Conservation (phyloP, 768 basidiomycete genomes). For the Rossbeevera mucosa region DNA sequence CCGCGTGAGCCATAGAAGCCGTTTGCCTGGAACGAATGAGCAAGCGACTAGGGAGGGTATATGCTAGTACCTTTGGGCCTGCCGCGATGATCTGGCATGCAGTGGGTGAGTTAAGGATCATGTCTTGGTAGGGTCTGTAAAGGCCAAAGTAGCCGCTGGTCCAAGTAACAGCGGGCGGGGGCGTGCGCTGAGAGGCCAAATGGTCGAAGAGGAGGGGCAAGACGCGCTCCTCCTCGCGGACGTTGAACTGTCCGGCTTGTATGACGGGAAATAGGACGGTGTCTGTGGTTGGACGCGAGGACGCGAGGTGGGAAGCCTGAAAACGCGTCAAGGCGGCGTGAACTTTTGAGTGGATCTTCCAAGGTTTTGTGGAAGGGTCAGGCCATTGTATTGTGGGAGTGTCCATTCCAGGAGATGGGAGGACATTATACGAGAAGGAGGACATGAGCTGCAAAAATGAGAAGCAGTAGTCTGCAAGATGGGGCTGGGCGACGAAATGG, state of each 20-base stretch:
- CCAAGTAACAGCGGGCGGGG: conserved; percentile 61
- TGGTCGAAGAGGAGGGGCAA: conserved; percentile 56
- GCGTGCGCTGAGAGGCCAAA: conserved; percentile 19
- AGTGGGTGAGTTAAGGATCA: conserved; percentile 55
- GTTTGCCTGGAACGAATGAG: conserved; percentile 63
- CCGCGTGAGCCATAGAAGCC: conserved; percentile 91
- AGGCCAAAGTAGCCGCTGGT: conserved; percentile 96
- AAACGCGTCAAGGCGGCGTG: conserved; percentile 52
- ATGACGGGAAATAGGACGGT: conserved; percentile 76
- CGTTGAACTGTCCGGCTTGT: conserved; percentile 83
- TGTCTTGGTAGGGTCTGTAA: conserved; percentile 71
- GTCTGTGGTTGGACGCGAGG: conserved; percentile 17
- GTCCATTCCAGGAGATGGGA: conserved; percentile 32
- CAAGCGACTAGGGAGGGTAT: background rate
- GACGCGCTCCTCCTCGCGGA: conserved; percentile 78
- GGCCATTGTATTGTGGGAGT: conserved; percentile 65
- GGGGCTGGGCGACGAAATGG: conserved; percentile 56
- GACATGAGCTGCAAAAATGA: conserved; percentile 68
- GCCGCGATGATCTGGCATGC: conserved; percentile 77
- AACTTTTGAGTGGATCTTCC: conserved; percentile 61
- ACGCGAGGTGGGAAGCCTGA: conserved; percentile 42
- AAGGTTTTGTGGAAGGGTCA: conserved; percentile 59
- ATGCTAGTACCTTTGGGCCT: conserved; percentile 65
- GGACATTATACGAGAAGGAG: conserved; percentile 61
- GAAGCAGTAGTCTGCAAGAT: conserved; percentile 77